Evolutionary conservation across 306 rosid species (phyloP).

Genomic region (Spatholobus suberectus): DNA sequence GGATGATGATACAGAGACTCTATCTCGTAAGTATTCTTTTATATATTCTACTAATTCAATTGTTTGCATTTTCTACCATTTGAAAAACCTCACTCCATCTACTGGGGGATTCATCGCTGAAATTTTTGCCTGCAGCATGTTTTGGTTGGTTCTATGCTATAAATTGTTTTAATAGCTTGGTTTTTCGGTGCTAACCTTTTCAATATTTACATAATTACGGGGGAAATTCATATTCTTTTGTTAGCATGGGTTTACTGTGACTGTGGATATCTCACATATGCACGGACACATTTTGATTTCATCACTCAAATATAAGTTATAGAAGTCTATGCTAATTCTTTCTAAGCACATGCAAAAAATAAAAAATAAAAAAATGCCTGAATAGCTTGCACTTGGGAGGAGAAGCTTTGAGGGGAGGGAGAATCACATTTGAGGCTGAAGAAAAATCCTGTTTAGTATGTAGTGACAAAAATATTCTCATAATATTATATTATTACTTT

Average conservation of each 20-base stretch:
- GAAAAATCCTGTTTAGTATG: not conserved
- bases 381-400: not conserved
- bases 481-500: not conserved
- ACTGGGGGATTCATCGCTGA: not conserved
- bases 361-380: no score
- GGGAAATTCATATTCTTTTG: not conserved
- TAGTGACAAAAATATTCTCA: not conserved
- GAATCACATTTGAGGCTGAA: not conserved
- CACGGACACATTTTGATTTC: not conserved
- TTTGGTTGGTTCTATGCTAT: not conserved
- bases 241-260: not conserved
- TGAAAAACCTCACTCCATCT: not conserved
- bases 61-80: not conserved
- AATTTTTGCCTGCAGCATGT: not conserved
- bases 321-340: not conserved
- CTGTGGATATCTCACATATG: not conserved
- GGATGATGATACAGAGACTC: slow-evolving; percentile 86
- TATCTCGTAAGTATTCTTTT: slow-evolving; percentile 65
- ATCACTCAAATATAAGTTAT: not conserved
- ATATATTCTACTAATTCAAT: not conserved
- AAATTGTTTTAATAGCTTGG: not conserved
- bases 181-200: not conserved
- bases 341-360: not conserved
- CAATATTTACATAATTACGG: not conserved
- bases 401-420: not conserved